Percentiles rank a stretch among this genome's conserved stretches.
Conservation (phyloP, 805 yeast genomes). For the Yarrowia alimentaria region DNA sequence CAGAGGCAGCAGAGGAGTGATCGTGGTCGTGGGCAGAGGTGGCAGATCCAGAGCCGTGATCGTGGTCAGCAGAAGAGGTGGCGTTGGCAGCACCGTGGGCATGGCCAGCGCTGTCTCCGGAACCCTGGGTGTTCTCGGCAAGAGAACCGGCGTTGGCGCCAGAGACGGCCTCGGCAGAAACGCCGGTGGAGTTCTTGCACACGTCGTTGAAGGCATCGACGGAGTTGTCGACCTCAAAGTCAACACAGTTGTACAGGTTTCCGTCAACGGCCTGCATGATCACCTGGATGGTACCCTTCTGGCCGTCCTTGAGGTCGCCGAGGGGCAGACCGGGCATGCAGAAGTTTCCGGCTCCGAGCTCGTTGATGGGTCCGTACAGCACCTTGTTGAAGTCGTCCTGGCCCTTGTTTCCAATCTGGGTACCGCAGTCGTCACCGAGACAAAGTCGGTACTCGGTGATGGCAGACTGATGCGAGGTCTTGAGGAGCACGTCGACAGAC, state of each 20-base stretch:
- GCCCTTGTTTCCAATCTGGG: conserved; percentile 11
- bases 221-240: conserved; percentile 31
- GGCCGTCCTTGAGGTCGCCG: conserved; percentile 29
- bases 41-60: conserved; percentile 5
- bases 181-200: conserved; percentile 35
- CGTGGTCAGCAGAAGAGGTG: no score
- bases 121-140: conserved; percentile 22
- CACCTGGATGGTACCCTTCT: conserved; percentile 36
- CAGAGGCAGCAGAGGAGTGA: neutral
- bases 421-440: conserved; percentile 31
- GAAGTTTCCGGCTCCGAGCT: conserved; percentile 35
- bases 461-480: conserved; percentile 33
- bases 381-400: conserved; percentile 32
- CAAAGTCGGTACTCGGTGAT: conserved; percentile 33
- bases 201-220: conserved; percentile 30
- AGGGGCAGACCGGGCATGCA: conserved; percentile 33
- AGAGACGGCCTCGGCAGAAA: conserved; percentile 32
- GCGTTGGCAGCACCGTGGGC: conserved; percentile 1
- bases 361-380: conserved; percentile 31
- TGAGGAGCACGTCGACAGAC: conserved; percentile 31
- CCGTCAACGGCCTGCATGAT: conserved; percentile 35
- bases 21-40: neutral
- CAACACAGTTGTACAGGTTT: conserved; percentile 37
- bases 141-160: conserved; percentile 31
- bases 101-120: conserved; percentile 16